A percentile compares a stretch with the other conserved stretches of the same genome.
These are phyloP conservation scores for Salix brachista DNA, from an alignment of 345 rosid genomes.

Conservation along the genomic window DNA sequence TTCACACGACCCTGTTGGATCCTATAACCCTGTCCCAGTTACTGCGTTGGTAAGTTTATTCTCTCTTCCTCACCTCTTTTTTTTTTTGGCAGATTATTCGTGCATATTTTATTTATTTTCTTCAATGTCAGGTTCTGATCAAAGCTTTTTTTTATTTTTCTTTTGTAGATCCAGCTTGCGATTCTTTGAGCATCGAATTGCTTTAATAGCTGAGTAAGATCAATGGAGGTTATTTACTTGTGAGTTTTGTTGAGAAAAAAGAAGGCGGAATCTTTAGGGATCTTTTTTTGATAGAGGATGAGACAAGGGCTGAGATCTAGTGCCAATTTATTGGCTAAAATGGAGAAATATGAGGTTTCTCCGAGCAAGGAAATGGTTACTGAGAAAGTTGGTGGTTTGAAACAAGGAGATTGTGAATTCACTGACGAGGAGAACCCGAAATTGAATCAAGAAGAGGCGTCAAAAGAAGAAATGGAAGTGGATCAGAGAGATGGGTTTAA, in stretches of 20 bases:
- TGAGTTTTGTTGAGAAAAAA: slow-evolving; percentile 7
- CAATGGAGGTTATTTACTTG: slow-evolving; percentile 5
- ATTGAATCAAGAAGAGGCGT: slow-evolving; percentile 6
- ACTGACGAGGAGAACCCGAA: slow-evolving; percentile 13
- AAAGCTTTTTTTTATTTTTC: background rate
- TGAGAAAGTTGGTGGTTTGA: slow-evolving; percentile 14
- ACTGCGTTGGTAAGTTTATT: slow-evolving; percentile 2
- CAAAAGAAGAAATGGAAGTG: slow-evolving; percentile 7
- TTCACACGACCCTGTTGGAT: slow-evolving; percentile 1
- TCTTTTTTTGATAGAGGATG: slow-evolving; percentile 25
- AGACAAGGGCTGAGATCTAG: slow-evolving; percentile 39
- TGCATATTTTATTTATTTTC: background rate
- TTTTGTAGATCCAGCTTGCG: slow-evolving; percentile 10
- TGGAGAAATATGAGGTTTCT: slow-evolving; percentile 20
- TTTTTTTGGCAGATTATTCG: background rate
- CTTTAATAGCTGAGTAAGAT: slow-evolving; percentile 7
- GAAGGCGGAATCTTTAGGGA: slow-evolving; percentile 9
- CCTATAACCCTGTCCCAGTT: slow-evolving; percentile 2
- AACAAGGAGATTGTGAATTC: slow-evolving; percentile 10
- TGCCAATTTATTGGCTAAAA: slow-evolving; percentile 11
- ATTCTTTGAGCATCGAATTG: background rate
- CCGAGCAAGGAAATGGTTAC: slow-evolving; percentile 1
- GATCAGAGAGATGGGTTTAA: slow-evolving; percentile 9
- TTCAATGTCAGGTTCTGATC: background rate
- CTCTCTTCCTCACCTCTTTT: no score